Evolutionary conservation across 345 rosid species (phyloP), one percentile per base, ranked within the genome.

Genomic region (Angophora floribunda): DNA sequence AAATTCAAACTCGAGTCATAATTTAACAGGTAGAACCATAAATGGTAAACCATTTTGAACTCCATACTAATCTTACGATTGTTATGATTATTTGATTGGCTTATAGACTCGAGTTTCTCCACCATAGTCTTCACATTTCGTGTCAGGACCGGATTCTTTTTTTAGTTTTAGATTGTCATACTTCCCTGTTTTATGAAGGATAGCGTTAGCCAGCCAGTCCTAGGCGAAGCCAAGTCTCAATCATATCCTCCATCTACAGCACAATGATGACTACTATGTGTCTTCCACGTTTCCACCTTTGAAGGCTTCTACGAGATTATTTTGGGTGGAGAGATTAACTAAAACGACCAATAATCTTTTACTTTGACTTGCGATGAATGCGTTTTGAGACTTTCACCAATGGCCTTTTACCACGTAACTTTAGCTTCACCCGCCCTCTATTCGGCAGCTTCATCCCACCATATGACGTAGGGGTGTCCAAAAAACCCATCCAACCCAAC

Each of bases 361-460:
- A n/a, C n/a, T n/a, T n/a, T n/a, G n/a, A n/a, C n/a, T n/a, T n/a
- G n/a, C n/a, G n/a, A n/a, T n/a, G 53, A 52, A 14, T 15, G 51
- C 19, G 26, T 14, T 13, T 87, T 49, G 49, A 85, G 30, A 41
- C 88, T 50, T 51, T 87, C 17, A 90, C 75, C 88, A 47, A 50
- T 61, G 63, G 53, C 47, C 93, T 91, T 45, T 90, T 91, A 51
- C 87, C 44, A 19, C 32, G 86, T 26, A 88, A 52, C 51, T 89
- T 93, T 17, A 92, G 82, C 87, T 91, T 92, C 51, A 88, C 88
- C 50, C 90, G 91, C 85, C 93, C 89, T 93, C 61, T 85, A 2
- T 87, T 94, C 9, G 89, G 89, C 87, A 94, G 44, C 89, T 90
- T 94, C 5, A 91, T 87, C 85, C 93, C 91, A 32, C 91, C 88